Evolutionary conservation across 495 filamentous ascomycete genomes (phyloP).

Genomic region (Apiosordaria backusii): DNA sequence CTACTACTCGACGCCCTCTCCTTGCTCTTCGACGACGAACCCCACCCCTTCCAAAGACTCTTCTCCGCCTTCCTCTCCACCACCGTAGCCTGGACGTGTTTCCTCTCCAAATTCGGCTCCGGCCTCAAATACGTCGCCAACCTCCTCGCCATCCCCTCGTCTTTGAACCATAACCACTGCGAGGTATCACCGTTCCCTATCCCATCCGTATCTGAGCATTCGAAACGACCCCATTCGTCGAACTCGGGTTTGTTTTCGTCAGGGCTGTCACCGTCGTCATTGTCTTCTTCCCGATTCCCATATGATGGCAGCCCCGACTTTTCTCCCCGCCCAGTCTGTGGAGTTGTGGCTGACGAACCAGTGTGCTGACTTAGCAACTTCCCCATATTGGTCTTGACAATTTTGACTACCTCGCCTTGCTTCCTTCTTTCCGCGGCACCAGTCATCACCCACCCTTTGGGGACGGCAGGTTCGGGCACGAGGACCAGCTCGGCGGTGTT

Average conservation of each 20-base stretch:
- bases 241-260: conserved; percentile 27
- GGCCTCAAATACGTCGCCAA: conserved; percentile 46
- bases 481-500: conserved; percentile 35
- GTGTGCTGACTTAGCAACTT: neutral
- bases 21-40: conserved; percentile 14
- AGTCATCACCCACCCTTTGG: conserved; percentile 31
- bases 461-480: conserved; percentile 36
- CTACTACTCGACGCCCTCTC: conserved; percentile 11
- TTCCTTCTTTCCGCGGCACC: conserved; percentile 34
- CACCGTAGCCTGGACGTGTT: conserved; percentile 30
- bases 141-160: conserved; percentile 46
- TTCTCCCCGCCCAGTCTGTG: neutral
- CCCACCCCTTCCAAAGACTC: conserved; percentile 15
- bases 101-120: conserved; percentile 23
- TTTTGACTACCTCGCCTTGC: conserved; percentile 36
- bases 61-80: conserved; percentile 20
- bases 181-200: neutral
- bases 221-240: conserved; percentile 43
- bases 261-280: conserved; percentile 10
- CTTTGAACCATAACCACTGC: conserved; percentile 39
- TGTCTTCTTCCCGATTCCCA: neutral
- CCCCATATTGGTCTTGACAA: conserved; percentile 27
- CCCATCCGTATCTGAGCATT: conserved; percentile 13
- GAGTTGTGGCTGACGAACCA: neutral
- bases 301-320: neutral